Percentiles rank a stretch among this genome's conserved stretches.
phyloP scores from a whole-genome alignment of 163 green algal species.

The Scenedesmus sp. region DNA sequence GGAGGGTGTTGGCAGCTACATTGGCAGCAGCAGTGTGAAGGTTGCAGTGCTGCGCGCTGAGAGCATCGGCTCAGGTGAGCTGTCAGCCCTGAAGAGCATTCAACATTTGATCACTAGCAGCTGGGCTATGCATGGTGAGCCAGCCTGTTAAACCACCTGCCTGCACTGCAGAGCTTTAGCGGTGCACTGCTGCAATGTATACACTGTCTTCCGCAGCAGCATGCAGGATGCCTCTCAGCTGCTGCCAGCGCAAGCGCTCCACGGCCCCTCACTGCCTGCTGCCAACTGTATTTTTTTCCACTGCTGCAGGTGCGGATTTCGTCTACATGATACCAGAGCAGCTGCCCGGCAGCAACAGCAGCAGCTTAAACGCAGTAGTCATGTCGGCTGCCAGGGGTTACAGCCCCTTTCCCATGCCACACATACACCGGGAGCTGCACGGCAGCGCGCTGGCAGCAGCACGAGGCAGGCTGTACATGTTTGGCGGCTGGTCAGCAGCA shows the following conservation, averaged over 20 bases:
- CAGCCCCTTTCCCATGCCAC: neutral
- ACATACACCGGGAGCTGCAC: neutral
- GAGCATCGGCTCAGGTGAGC: neutral
- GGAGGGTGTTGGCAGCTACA: neutral
- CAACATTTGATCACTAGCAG: no score
- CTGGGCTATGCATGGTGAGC: no score
- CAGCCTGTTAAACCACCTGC: no score
- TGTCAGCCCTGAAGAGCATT: neutral
- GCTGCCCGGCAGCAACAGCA: neutral
- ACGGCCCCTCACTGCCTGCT: neutral
- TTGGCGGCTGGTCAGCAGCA: neutral
- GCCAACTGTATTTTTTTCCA: neutral
- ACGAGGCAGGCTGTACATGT: slow-evolving; percentile 15
- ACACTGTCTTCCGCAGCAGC: neutral
- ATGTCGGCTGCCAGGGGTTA: neutral
- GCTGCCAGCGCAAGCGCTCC: no score
- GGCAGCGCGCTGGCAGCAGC: neutral
- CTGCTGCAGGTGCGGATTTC: neutral
- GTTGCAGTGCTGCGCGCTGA: slow-evolving; percentile 9
- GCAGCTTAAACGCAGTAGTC: neutral
- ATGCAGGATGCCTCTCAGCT: neutral
- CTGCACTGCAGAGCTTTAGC: no score
- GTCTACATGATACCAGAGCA: neutral
- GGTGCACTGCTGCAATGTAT: neutral
- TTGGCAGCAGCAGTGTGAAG: neutral